Conservation (phyloP, 2,329 filamentous ascomycete genomes). For the Colletotrichum acutatum region DNA sequence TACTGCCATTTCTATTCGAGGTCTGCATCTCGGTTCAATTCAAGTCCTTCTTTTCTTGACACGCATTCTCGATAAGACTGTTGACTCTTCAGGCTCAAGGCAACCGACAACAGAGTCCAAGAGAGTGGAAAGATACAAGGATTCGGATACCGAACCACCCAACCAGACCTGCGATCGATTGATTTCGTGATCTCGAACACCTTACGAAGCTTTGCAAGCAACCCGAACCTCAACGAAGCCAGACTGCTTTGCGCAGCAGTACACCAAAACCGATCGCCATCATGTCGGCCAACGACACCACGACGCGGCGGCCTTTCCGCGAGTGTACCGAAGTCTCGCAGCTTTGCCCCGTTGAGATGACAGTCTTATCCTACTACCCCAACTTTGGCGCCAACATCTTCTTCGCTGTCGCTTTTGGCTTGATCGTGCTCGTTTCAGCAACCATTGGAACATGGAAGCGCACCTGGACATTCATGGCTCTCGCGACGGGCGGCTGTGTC, state of each 20-base stretch:
- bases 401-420: constrained; percentile 61
- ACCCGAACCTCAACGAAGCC: background rate
- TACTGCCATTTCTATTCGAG: background rate
- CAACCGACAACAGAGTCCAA: background rate
- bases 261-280: background rate
- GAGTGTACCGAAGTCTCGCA: constrained; percentile 52
- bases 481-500: constrained; percentile 59
- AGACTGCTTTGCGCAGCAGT: background rate
- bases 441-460: constrained; percentile 58
- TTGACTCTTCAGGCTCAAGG: background rate
- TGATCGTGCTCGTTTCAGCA: constrained; percentile 54
- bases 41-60: background rate
- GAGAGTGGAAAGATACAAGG: no score
- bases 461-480: constrained; percentile 65
- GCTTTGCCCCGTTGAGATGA: constrained; percentile 61
- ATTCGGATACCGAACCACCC: no score
- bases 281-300: constrained; percentile 30
- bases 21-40: background rate
- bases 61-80: background rate
- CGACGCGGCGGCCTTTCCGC: constrained; percentile 32
- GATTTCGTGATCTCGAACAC: background rate
- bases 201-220: background rate
- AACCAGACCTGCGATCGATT: background rate
- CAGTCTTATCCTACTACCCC: constrained; percentile 67
- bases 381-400: constrained; percentile 67